phyloP scores from a whole-genome alignment of 371 early-diverging fungal species.

The Actinomucor elegans region DNA sequence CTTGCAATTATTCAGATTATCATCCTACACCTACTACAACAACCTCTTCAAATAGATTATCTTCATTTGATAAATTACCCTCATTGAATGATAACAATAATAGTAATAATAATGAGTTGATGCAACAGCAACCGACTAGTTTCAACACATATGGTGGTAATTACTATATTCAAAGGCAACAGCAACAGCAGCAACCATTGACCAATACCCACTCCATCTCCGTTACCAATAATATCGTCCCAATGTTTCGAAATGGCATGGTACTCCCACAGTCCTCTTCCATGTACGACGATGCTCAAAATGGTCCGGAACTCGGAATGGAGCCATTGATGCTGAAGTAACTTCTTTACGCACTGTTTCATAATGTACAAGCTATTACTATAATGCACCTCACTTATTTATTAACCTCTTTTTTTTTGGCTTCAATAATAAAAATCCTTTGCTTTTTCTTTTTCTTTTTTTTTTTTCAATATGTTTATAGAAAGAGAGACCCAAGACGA shows the following conservation, averaged over 20 bases:
- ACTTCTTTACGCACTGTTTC: neutral
- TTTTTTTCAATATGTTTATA: neutral
- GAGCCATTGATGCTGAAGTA: slow-evolving; percentile 35
- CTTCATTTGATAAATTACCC: slow-evolving; percentile 10
- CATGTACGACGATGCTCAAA: slow-evolving; percentile 24
- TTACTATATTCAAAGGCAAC: slow-evolving; percentile 7
- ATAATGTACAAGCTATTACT: too few relatives aligned
- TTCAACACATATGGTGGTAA: slow-evolving; percentile 6
- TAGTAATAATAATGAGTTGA: slow-evolving; percentile 3
- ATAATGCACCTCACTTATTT: too few relatives aligned
- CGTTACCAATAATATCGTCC: slow-evolving; percentile 5
- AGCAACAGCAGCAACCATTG: slow-evolving; percentile 27
- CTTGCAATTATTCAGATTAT: slow-evolving; percentile 10
- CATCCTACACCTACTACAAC: neutral
- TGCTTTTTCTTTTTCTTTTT: neutral
- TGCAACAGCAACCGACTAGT: neutral
- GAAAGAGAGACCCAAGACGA: too few relatives aligned
- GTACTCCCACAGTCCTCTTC: slow-evolving; percentile 24
- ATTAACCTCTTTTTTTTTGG: slow-evolving; percentile 1
- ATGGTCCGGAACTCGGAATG: slow-evolving; percentile 25
- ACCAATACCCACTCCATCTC: slow-evolving; percentile 25
- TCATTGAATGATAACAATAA: too few relatives aligned
- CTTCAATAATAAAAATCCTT: too few relatives aligned
- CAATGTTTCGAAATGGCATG: slow-evolving; percentile 25
- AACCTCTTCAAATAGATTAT: neutral